Percentiles rank a stretch among this genome's conserved stretches.
These are phyloP conservation scores for Alternaria postmessia DNA, from an alignment of 2,329 filamentous ascomycete genomes.

Conservation along the genomic window DNA sequence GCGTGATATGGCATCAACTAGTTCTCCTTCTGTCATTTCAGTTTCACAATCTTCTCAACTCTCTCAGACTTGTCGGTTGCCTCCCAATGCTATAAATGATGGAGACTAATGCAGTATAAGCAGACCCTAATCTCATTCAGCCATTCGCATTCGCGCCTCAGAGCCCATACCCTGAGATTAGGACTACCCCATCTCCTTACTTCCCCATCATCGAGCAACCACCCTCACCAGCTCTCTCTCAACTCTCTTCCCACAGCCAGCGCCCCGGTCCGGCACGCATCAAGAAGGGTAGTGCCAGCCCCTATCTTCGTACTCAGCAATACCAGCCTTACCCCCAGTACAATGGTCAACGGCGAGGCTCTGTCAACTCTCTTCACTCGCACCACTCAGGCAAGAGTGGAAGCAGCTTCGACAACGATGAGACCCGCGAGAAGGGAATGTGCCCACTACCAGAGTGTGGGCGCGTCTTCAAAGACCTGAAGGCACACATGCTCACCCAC, in stretches of 20 bases:
- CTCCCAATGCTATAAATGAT: constrained; percentile 15
- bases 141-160: constrained; percentile 55
- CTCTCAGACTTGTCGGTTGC: constrained; percentile 52
- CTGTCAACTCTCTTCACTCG: constrained; percentile 75
- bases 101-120: constrained; percentile 22
- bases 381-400: constrained; percentile 62
- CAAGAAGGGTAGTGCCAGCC: constrained; percentile 69
- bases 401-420: constrained; percentile 51
- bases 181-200: constrained; percentile 52
- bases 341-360: constrained; percentile 67
- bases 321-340: constrained; percentile 63
- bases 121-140: constrained; percentile 68
- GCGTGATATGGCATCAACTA: constrained; percentile 21
- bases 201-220: constrained; percentile 57
- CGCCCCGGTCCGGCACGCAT: constrained; percentile 51
- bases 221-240: constrained; percentile 70
- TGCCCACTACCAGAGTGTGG: constrained; percentile 87
- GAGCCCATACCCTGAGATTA: constrained; percentile 54
- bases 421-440: constrained; percentile 71
- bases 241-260: constrained; percentile 58
- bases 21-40: constrained; percentile 4
- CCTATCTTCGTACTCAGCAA: constrained; percentile 66
- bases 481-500: constrained; percentile 94
- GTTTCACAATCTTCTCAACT: constrained; percentile 20
- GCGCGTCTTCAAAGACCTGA: constrained; percentile 86